Conservation (phyloP, 2,329 filamentous ascomycete species). For the Massarina eburnea region DNA sequence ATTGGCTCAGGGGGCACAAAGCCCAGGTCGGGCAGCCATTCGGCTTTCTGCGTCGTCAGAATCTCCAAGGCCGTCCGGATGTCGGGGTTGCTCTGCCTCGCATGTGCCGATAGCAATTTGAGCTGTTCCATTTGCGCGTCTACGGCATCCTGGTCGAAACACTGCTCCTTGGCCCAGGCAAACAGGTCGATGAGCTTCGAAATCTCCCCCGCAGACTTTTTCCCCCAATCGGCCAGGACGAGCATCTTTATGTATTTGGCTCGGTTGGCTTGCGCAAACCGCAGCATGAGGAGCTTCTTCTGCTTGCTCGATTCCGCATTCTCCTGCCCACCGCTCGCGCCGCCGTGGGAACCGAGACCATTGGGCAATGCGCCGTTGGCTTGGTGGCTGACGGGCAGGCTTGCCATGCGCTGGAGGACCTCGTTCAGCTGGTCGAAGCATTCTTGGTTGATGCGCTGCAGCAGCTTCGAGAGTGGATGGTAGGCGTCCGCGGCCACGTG, state of each 20-base stretch:
- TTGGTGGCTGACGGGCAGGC: slow-evolving; percentile 62
- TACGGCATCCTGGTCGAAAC: slow-evolving; percentile 39
- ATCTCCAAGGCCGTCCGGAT: slow-evolving; percentile 86
- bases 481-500: slow-evolving; percentile 74
- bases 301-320: slow-evolving; percentile 30
- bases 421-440: slow-evolving; percentile 78
- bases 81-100: slow-evolving; percentile 85
- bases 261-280: slow-evolving; percentile 78
- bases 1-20: slow-evolving; percentile 76
- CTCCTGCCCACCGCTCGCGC: slow-evolving; percentile 33
- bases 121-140: slow-evolving; percentile 66
- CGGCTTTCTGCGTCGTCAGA: slow-evolving; percentile 73
- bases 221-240: slow-evolving; percentile 88
- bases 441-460: slow-evolving; percentile 78
- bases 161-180: slow-evolving; percentile 61
- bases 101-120: slow-evolving; percentile 70
- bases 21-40: slow-evolving; percentile 77
- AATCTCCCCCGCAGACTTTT: slow-evolving; percentile 64
- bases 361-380: slow-evolving; percentile 49
- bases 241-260: slow-evolving; percentile 90
- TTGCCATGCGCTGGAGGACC: slow-evolving; percentile 68
- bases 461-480: slow-evolving; percentile 71
- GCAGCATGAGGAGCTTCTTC: slow-evolving; percentile 75
- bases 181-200: slow-evolving; percentile 87
- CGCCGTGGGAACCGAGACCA: slow-evolving; percentile 33